phyloP scores from a whole-genome alignment of 768 basidiomycete species.

The Pleurotus giganteus region DNA sequence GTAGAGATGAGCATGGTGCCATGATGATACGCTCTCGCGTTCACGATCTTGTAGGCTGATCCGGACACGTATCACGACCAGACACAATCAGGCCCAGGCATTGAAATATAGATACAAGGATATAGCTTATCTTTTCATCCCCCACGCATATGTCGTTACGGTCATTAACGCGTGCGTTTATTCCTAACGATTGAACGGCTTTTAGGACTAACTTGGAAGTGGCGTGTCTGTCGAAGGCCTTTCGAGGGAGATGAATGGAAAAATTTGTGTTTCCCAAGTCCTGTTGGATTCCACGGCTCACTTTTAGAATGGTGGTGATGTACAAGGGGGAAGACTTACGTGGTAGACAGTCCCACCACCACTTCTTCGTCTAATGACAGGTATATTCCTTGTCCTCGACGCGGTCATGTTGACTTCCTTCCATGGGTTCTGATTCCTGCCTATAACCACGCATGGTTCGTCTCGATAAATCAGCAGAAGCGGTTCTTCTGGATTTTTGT shows the following conservation, averaged over 20 bases:
- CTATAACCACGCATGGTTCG: constrained; percentile 86
- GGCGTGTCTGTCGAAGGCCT: constrained; percentile 72
- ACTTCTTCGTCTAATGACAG: constrained; percentile 81
- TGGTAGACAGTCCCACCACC: constrained; percentile 98
- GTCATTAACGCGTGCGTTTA: constrained; percentile 80
- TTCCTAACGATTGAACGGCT: constrained; percentile 73
- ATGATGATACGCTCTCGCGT: constrained; percentile 91
- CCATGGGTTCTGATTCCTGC: constrained; percentile 98
- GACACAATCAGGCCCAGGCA: constrained; percentile 11
- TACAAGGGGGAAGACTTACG: constrained; percentile 44
- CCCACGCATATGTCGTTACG: constrained; percentile 90
- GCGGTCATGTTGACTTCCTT: constrained; percentile 84
- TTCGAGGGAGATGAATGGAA: constrained; percentile 85
- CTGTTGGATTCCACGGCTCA: constrained; percentile 37
- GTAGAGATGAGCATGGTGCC: constrained; percentile 98
- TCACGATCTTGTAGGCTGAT: constrained; percentile 95
- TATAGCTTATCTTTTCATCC: constrained; percentile 78
- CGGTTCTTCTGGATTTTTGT: constrained; percentile 62
- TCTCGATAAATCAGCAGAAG: constrained; percentile 88
- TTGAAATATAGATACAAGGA: not conserved
- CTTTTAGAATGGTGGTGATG: not conserved
- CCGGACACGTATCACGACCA: constrained; percentile 75
- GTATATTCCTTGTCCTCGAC: constrained; percentile 52
- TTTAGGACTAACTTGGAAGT: constrained; percentile 77
- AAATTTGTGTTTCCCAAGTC: constrained; percentile 98